A percentile compares a stretch with the other conserved stretches of the same genome.
These are phyloP conservation scores for Coemansia sp. DNA, from an alignment of 192 early-diverging fungal species.

Conservation along the genomic window DNA sequence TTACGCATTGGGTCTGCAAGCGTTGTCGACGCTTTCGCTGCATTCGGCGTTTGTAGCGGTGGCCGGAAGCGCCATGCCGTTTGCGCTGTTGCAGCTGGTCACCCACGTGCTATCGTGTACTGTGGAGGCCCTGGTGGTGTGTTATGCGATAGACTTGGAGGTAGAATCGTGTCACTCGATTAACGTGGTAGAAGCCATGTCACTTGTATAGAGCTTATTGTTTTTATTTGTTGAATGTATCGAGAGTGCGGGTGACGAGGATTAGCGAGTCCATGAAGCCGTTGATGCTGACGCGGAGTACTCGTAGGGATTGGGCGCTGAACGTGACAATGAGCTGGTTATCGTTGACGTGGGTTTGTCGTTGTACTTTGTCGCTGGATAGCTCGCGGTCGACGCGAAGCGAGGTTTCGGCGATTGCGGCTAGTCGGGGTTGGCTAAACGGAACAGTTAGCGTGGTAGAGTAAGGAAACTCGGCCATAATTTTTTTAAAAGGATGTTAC, in stretches of 20 bases:
- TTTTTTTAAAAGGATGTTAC: neutral
- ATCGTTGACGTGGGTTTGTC: constrained; percentile 3
- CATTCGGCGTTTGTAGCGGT: constrained; percentile 32
- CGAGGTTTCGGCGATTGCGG: constrained; percentile 27
- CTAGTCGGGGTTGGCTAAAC: constrained; percentile 15
- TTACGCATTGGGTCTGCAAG: constrained; percentile 31
- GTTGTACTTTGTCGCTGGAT: constrained; percentile 24
- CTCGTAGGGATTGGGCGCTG: constrained; percentile 16
- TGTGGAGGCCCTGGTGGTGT: constrained; percentile 43
- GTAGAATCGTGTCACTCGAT: constrained; percentile 42
- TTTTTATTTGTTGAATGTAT: constrained; percentile 12
- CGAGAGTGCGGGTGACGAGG: constrained; percentile 37
- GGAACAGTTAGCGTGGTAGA: constrained; percentile 22
- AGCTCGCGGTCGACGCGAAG: constrained; percentile 32
- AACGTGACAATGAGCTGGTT: constrained; percentile 17
- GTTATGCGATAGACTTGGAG: constrained; percentile 48
- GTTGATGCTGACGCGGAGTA: constrained; percentile 41
- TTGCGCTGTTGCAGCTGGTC: constrained; percentile 38
- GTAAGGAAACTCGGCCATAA: constrained; percentile 21
- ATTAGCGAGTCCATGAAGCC: constrained; percentile 50
- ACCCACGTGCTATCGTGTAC: constrained; percentile 43
- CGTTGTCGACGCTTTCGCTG: constrained; percentile 10
- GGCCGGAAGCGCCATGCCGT: constrained; percentile 34
- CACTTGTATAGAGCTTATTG: constrained; percentile 13
- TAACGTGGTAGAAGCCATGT: constrained; percentile 37